A percentile compares a stretch with the other conserved stretches of the same genome.
These are phyloP conservation scores for Trichoderma asperelloides DNA, from an alignment of 495 filamentous ascomycete species.

Conservation along the genomic window DNA sequence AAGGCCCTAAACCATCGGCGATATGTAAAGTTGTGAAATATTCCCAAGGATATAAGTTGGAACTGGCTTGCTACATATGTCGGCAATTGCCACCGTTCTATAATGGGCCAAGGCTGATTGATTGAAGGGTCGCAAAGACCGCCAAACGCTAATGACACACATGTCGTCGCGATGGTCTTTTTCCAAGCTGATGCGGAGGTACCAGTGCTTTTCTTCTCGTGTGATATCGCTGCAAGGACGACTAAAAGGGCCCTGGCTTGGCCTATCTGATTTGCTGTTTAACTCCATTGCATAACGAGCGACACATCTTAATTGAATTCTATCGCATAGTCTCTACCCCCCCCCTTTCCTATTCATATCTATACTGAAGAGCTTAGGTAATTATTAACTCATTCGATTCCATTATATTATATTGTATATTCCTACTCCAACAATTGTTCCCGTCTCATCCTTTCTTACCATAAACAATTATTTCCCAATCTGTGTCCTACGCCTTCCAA, in stretches of 20 bases:
- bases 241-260: not conserved
- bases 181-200: not conserved
- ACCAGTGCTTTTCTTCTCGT: not conserved
- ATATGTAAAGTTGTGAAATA: slow-evolving; percentile 13
- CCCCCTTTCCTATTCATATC: no score
- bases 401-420: no score
- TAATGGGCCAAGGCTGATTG: not conserved
- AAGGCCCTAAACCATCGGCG: slow-evolving; percentile 11
- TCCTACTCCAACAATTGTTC: no score
- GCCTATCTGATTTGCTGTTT: not conserved
- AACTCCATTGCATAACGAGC: not conserved
- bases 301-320: no score
- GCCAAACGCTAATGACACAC: not conserved
- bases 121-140: not conserved
- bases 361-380: no score
- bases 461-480: no score
- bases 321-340: no score
- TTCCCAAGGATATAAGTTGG: not conserved
- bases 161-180: not conserved
- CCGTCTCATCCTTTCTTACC: no score
- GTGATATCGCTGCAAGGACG: not conserved
- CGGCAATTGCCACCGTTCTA: not conserved
- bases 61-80: not conserved
- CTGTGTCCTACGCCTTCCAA: not conserved
- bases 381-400: no score